Evolutionary conservation across 2,329 filamentous ascomycete species (phyloP), one percentile per base, ranked within the genome.

Genomic region (Fusarium drepaniforme): DNA sequence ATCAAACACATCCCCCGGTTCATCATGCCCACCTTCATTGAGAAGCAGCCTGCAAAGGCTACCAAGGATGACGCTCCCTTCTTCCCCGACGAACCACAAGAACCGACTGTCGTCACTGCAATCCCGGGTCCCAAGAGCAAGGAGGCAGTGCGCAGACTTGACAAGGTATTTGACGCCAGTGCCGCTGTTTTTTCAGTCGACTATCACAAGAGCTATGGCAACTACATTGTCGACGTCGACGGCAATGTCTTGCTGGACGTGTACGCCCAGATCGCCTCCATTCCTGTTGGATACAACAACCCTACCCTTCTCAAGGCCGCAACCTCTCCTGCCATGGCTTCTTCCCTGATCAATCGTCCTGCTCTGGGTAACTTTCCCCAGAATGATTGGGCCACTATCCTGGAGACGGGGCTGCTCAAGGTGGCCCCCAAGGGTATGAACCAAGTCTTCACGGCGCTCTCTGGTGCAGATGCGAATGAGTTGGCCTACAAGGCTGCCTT

Each of bases 401-500:
- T 58, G 4, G 56, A 58, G 33, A 58, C 56, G 8, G 56, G 56
- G 16, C 12, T 58, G 21, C 56, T 58, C 21, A 58, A 25, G 15
- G 35, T 28, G 33, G 33, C 56, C 3, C 56, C 56, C 15, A 58
- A 58, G 93, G 83, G 95, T 94, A 51, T 86, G 96, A 74, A 86
- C 94, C 87, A 94, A 97, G 94, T 97, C 77, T 97, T 97, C 87
- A 97, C 95, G 18, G 94, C 93, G 73, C 93, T 94, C 87, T 91
- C 94, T 61, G 95, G 95, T 71, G 96, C 94, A 21, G 95, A 98
- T 80, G 95, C 95, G 84, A 97, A 97, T 85, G 95, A 98, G 86
- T 93, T 94, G 28, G 95, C 95, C 57, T 97, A 94, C 90, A 98
- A 98, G 86, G 95, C 95, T 16, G 95, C 95, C 62, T 97, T 97